Evolutionary conservation across 208 protist species (phyloP).

Genomic region (Trypanosoma melophagium): DNA sequence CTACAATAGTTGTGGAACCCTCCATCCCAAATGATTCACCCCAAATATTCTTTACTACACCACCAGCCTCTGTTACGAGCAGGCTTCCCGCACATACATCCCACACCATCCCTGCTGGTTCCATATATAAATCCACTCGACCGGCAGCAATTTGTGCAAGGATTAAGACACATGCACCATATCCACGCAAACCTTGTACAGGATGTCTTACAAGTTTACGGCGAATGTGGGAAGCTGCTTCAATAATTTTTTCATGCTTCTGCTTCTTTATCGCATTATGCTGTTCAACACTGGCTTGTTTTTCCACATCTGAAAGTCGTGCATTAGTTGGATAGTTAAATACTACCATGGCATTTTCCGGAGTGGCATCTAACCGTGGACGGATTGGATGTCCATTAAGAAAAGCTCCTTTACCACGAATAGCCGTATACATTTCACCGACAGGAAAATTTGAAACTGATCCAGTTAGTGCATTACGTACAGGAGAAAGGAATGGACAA

Average conservation of each 20-base stretch:
- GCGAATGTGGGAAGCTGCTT: conserved; percentile 37
- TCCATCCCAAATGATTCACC: conserved; percentile 52
- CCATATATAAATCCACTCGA: conserved; percentile 60
- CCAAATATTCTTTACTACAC: conserved; percentile 53
- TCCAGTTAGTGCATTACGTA: conserved; percentile 10
- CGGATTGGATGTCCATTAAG: conserved; percentile 54
- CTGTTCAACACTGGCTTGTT: conserved; percentile 12
- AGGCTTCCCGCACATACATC: conserved; percentile 63
- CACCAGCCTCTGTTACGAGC: conserved; percentile 72
- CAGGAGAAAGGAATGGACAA: conserved; percentile 45
- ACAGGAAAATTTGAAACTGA: conserved; percentile 31
- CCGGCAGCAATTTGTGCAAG: conserved; percentile 60
- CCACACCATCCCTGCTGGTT: conserved; percentile 56
- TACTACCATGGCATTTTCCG: conserved; percentile 33
- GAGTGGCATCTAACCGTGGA: conserved; percentile 26
- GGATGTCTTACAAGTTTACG: conserved; percentile 27
- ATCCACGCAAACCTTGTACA: conserved; percentile 42
- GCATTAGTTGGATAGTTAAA: conserved; percentile 50
- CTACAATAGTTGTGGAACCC: conserved; percentile 53
- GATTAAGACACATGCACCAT: conserved; percentile 46
- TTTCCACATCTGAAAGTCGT: conserved; percentile 22
- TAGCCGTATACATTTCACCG: conserved; percentile 73
- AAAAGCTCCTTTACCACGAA: conserved; percentile 59
- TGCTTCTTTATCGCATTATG: conserved; percentile 8
- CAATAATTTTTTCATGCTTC: conserved; percentile 37